phyloP scores from a whole-genome alignment of 192 early-diverging fungal species.

The Thamnidium elegans region DNA sequence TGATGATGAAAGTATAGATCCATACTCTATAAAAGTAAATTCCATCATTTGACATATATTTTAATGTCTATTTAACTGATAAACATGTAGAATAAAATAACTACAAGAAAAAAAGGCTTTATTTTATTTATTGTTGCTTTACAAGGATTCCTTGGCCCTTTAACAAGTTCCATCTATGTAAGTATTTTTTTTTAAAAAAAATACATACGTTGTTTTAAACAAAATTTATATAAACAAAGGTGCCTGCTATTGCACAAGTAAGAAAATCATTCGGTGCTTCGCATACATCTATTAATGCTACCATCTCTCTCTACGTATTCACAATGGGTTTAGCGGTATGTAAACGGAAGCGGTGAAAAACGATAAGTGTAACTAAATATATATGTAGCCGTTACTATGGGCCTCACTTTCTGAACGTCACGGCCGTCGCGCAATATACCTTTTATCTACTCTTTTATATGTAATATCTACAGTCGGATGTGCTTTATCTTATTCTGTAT shows the following conservation, averaged over 20 bases:
- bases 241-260: conserved; percentile 32
- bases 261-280: conserved; percentile 18
- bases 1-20: too few species aligned
- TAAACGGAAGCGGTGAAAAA: neutral
- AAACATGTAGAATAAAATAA: neutral
- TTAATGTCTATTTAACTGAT: too few species aligned
- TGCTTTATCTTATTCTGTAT: conserved; percentile 26
- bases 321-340: conserved; percentile 28
- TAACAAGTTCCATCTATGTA: conserved; percentile 37
- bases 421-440: conserved; percentile 32
- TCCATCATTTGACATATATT: too few species aligned
- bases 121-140: conserved; percentile 31
- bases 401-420: conserved; percentile 34
- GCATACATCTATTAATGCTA: conserved; percentile 27
- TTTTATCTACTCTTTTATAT: conserved; percentile 29
- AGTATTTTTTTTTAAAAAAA: neutral
- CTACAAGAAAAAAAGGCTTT: conserved; percentile 17
- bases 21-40: too few species aligned
- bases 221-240: conserved; percentile 4
- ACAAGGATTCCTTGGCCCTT: conserved; percentile 36
- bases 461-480: conserved; percentile 29
- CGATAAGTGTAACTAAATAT: neutral
- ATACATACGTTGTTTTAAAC: neutral
- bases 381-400: conserved; percentile 36
- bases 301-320: conserved; percentile 33